phyloP scores from a whole-genome alignment of 257 asterid species.

The Solanum ossicruentum region DNA sequence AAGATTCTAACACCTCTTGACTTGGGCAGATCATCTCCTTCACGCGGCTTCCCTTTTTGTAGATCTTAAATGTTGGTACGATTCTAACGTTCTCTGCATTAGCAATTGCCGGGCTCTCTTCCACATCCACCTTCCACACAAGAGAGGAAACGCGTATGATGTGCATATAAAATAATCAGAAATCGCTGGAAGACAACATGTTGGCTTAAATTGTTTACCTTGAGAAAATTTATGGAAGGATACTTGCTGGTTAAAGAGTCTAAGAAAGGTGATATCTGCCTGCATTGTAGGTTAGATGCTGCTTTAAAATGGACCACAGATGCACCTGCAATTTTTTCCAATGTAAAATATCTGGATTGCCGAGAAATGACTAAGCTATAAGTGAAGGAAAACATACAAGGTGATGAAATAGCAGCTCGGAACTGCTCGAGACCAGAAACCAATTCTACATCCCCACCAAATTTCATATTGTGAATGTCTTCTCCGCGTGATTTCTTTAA shows the following conservation, averaged over 20 bases:
- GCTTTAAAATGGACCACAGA: constrained; percentile 10
- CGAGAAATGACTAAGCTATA: background rate
- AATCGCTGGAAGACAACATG: background rate
- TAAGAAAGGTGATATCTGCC: constrained; percentile 7
- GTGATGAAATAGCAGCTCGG: constrained; percentile 50
- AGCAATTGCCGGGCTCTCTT: constrained; percentile 44
- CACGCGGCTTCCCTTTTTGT: constrained; percentile 45
- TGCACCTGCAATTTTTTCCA: constrained; percentile 1
- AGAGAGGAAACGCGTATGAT: background rate
- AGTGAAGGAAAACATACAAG: constrained; percentile 21
- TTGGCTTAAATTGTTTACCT: background rate
- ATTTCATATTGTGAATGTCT: constrained; percentile 49
- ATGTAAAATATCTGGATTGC: background rate
- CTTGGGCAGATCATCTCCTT: constrained; percentile 80
- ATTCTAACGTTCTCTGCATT: constrained; percentile 55
- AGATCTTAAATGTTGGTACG: constrained; percentile 76
- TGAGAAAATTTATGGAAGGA: constrained; percentile 17
- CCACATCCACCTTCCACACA: constrained; percentile 58
- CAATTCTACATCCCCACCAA: constrained; percentile 56
- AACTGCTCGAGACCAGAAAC: constrained; percentile 56
- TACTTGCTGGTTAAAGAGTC: constrained; percentile 1
- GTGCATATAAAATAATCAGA: background rate
- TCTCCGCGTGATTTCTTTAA: constrained; percentile 55
- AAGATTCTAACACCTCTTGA: constrained; percentile 70
- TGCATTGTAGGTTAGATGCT: constrained; percentile 9